Conservation (phyloP, 352 stramenopile genomes). For the Pythium diclinum region DNA sequence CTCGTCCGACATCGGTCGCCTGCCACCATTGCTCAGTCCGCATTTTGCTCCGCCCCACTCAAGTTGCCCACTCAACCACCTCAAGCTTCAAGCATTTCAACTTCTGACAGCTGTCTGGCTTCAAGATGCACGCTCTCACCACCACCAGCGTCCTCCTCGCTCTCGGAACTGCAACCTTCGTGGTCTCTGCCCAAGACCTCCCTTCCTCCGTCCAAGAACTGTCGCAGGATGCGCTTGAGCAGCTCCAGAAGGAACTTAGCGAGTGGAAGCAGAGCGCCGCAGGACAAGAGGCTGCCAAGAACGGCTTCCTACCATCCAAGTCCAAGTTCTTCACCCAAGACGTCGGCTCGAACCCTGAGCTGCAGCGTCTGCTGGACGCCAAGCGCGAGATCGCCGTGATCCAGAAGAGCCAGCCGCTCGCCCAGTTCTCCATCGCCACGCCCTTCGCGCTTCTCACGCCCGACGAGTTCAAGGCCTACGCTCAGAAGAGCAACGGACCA, state of each 20-base stretch:
- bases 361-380: conserved; percentile 5
- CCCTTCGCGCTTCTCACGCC: conserved; percentile 53
- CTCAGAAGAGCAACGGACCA: conserved; percentile 4
- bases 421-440: conserved; percentile 47
- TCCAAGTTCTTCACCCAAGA: neutral
- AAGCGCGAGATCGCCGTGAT: neutral
- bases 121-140: too few species aligned
- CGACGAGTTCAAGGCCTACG: conserved; percentile 43
- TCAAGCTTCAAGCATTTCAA: too few species aligned
- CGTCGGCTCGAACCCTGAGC: neutral
- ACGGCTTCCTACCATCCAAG: neutral
- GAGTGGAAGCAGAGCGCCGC: conserved; percentile 3
- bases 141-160: neutral
- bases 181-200: neutral
- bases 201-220: neutral
- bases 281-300: neutral
- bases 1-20: too few species aligned
- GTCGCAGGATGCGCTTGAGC: neutral
- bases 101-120: too few species aligned
- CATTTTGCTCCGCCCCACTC: too few species aligned
- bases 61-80: too few species aligned
- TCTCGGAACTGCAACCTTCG: neutral
- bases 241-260: neutral
- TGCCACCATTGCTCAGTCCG: too few species aligned
- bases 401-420: conserved; percentile 31